Evolutionary conservation across 768 basidiomycete genomes (phyloP), one percentile per base, ranked within the genome.

Genomic region (Leucocoprinus sp.): DNA sequence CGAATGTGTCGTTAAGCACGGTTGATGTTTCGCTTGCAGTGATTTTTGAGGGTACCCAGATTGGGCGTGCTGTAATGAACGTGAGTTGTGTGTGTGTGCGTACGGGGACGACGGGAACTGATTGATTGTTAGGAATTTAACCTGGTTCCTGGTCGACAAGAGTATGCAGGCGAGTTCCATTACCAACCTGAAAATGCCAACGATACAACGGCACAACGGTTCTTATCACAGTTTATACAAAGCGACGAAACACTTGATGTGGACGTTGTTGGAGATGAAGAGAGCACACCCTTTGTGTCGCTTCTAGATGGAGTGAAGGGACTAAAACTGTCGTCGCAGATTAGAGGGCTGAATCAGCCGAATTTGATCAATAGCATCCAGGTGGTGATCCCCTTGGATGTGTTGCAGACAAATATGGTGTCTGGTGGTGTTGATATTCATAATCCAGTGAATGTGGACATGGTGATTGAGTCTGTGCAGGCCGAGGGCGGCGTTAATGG

Each of bases 151-250:
- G 82, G 82, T 35, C 55, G 65, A 35, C 82, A 84, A 50, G 55
- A 53, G 1, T 55, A 78, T 18, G 42, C 66, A 0, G 66, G 80
- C 2, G 80, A 84, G 54, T 85, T 87, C 66, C 80, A 72, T 49
- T 87, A 87, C 53, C 64, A 70, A 51, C 83, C 84, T 0, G 67
- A 68, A 8, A 59, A 84, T 58, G 71, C 78, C 8, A 83, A 84
- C 51, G 74, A 85, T 54, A 83, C 82, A 3, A 61, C 67, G 18
- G 82, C 84, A 2, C 76, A 77, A 67, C 58, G 61, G 21, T 85
- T 86, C 67, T 57, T 84, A 50, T 67, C 72, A 7, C 56, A 65
- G 26, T 85, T 83, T 60, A 68, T 86, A 34, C 76, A 78, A 57
- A 72, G 69, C 0, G 67, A 64, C 19, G 56, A 71, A 34, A 43